Evolutionary conservation across 345 rosid species (phyloP), one percentile per base, ranked within the genome.

Genomic region (Excoecaria agallocha): DNA sequence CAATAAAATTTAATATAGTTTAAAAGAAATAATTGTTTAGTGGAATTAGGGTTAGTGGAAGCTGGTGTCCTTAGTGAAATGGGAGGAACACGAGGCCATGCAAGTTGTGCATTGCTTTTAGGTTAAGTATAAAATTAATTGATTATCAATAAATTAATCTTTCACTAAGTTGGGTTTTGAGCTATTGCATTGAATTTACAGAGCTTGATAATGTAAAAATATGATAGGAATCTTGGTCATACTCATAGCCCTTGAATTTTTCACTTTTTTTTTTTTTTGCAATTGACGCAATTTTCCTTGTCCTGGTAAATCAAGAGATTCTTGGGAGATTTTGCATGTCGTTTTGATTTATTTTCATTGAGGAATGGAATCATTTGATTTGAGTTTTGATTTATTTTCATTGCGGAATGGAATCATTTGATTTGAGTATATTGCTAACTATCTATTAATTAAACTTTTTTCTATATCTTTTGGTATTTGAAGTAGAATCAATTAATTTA

Each of bases 21-120:
- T 50, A 43, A 60, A 73, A 65, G 57, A 22, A 43, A 43, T 45
- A 71, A 77, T 80, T 69, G 60, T 73, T 78, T 68, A 73, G 46
- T 45, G 12, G 35, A 62, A 55, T 13, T 19, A 77, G 62, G 69
- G 76, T 66, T 35, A 50, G 48, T 75, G 68, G 84, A 73, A 68
- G 66, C 69, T 73, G 72, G 65, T 73, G 85, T 74, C 67, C 80
- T 66, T 57, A 49, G 43, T 62, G 69, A 80, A 77, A 78, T 75
- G 87, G 83, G 84, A 60, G 88, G 74, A 84, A 81, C 86, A 84
- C 88, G 75, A 84, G 82, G 80, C 73, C 83, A 80, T 78, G 86
- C 89, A 81, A 83, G 86, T 72, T 76, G 74, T 43, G 79, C 73
- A 52, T 83, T 73, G 76, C 82, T 70, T 83, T 60, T 56, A 72